These are phyloP conservation scores for Calvatia gigantea DNA, from an alignment of 768 basidiomycete species.

Conservation along the genomic window DNA sequence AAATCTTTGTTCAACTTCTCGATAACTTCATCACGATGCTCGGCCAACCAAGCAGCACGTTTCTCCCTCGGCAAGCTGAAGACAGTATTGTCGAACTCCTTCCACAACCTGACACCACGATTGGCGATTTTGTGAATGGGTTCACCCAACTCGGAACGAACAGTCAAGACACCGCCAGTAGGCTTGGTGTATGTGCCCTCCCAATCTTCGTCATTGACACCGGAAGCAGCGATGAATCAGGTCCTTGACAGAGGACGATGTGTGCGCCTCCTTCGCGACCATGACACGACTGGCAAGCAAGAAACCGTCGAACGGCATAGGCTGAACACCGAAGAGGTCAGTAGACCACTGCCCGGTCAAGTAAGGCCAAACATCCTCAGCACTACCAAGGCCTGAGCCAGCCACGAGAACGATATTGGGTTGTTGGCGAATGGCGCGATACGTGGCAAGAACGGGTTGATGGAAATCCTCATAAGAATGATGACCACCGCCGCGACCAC, in stretches of 20 bases:
- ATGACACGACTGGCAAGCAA: constrained; percentile 96
- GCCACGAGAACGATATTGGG: constrained; percentile 86
- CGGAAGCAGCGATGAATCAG: constrained; percentile 92
- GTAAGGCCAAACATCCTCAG: constrained; percentile 95
- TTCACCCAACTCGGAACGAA: constrained; percentile 96
- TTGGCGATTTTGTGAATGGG: constrained; percentile 99
- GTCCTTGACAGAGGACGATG: constrained; percentile 91
- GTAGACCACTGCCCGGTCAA: constrained; percentile 95
- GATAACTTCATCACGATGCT: constrained; percentile 88
- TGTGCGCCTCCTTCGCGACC: constrained; percentile 99
- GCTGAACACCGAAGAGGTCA: constrained; percentile 74
- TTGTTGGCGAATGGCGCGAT: constrained; percentile 85
- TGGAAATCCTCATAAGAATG: constrained; percentile 99
- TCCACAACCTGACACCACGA: constrained; percentile 96
- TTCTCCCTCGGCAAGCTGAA: constrained; percentile 97
- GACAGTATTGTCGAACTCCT: constrained; percentile 95
- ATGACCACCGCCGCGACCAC: constrained; percentile 97
- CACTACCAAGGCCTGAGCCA: constrained; percentile 94
- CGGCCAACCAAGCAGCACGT: constrained; percentile 80
- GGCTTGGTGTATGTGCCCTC: constrained; percentile 93
- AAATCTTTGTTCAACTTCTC: constrained; percentile 92
- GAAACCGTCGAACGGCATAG: constrained; percentile 99
- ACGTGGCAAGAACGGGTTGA: constrained; percentile 89
- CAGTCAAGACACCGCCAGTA: constrained; percentile 94
- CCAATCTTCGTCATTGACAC: constrained; percentile 87